Evolutionary conservation across 1,284 basidiomycete species (phyloP), one percentile per base, ranked within the genome.

Genomic region (Mycena citricolor): DNA sequence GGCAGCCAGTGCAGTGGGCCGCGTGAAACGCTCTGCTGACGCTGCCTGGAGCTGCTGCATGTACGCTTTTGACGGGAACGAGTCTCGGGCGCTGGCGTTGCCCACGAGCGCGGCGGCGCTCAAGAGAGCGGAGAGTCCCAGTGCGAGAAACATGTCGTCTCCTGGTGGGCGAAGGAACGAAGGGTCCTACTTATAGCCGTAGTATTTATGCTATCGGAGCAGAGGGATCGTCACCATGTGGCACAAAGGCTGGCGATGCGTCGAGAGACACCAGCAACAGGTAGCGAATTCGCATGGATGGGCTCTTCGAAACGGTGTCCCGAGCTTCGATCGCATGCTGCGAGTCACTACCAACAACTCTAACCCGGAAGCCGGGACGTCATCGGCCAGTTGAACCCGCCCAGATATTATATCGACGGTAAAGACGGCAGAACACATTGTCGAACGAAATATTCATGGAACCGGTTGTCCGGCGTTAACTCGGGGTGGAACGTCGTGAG

Each of bases 401-500:
- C n/a, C n/a, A n/a, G n/a, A n/a, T n/a, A n/a, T n/a, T n/a, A n/a
- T n/a, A n/a, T n/a, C n/a, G n/a, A n/a, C 12, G 26, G 31, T 10
- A 46, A 30, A 6, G 45, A 43, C 31, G 63, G 53, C 7, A 70
- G 48, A 5, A 88, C 82, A 55, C 83, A 87, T 55, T 80, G 71
- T 41, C 70, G 70, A 24, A 93, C 71, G 57, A 92, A 94, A 59
- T 87, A 92, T 53, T 94, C 86, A 62, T 97, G 94, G 59, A 97
- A 88, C 25, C 95, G 79, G 44, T 79, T 70, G 62, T 99, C 95
- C 28, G 76, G 75, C 13, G 90, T 95, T 32, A 98, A 71, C 66
- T 98, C 95, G 0, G 95, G 95, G 61, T 98, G 95, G 71, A 98
- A 98, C 2, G 85, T 90, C 2, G 94, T 95, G 22, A 94, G 76